Base-by-base conservation (phyloP, 176 grass and related monocot genomes). In the Elaeis guineensis region DNA sequence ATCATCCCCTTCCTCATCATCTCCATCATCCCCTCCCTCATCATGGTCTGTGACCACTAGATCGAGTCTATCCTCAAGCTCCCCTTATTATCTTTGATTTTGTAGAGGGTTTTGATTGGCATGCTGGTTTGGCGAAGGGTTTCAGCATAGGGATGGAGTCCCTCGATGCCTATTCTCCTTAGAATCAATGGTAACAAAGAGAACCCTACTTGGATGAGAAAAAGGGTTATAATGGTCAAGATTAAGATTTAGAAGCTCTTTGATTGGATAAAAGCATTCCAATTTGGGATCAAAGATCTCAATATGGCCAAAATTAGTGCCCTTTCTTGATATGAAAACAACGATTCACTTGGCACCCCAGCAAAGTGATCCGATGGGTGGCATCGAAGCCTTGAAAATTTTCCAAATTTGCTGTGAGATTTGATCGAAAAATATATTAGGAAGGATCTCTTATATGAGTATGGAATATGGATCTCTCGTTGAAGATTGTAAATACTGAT, bases 181-280 rank as follows among this genome's bases (percentile, higher is more conserved):
- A 83, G 80, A 96, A 96, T 3, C 86, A 83, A 80, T 96, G 91
- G 80, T 85, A 96, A 1, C 86, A 83, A 58, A 96, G 75, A 90
- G 85, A 69, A 23, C 23, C 23, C 23, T 1, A 23, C 1, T 23
- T 23, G 23, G 23, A 23, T 23, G 23, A 23, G 23, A 23, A 23
- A 23, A 96, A 96, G 91, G 91, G 62, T 90, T 90, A 72, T 96
- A 96, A 50, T 90, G 86, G 77, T 96, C 80, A 32, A 96, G 22
- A 58, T 66, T 72, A 39, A 78, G 83, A 61, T 69, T 90, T 54
- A 82, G 50, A 4, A 72, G 67, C 65, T 87, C 81, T 1, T 80
- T 90, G 0, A 96, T 32, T 0, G 75, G 44, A 19, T 50, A 49
- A 77, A 96, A 96, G 2, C 58, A 49, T 58, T 78, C 72, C 2